A percentile compares a stretch with the other conserved stretches of the same genome.
Conservation (phyloP, 257 asterid species). For the Nicotiana paniculata region DNA sequence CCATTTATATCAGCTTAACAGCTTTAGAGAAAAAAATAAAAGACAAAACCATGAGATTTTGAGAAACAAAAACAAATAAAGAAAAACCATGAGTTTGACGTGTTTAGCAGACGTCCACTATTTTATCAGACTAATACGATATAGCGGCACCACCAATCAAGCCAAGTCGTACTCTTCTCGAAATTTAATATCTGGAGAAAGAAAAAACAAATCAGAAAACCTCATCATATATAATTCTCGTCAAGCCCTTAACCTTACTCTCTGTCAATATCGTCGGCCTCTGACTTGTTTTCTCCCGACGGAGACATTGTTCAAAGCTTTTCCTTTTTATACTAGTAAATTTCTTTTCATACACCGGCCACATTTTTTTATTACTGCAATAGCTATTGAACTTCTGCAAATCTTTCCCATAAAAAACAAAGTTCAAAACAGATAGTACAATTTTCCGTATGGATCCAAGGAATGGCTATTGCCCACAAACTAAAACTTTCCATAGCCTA, state of each 20-base stretch:
- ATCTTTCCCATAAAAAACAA: background rate
- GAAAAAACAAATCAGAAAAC: background rate
- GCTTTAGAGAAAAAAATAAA: no score
- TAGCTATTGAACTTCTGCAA: background rate
- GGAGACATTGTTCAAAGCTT: background rate
- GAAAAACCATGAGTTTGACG: background rate
- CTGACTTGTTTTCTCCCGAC: background rate
- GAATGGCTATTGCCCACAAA: slow-evolving; percentile 43
- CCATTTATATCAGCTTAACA: no score
- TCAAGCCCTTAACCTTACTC: background rate
- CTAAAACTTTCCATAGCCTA: slow-evolving; percentile 54
- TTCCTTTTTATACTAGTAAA: background rate
- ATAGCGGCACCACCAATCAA: background rate
- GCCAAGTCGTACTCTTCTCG: background rate
- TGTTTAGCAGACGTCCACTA: background rate
- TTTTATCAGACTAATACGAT: background rate
- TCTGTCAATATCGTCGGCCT: background rate
- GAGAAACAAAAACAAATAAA: no score
- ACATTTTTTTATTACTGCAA: no score
- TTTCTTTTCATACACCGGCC: no score
- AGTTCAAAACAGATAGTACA: background rate
- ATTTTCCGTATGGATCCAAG: slow-evolving; percentile 24
- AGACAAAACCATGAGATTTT: no score
- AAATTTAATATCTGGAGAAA: background rate
- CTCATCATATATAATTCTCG: background rate